Evolutionary conservation across 306 rosid genomes (phyloP).

Genomic region (Dryas drummondii): DNA sequence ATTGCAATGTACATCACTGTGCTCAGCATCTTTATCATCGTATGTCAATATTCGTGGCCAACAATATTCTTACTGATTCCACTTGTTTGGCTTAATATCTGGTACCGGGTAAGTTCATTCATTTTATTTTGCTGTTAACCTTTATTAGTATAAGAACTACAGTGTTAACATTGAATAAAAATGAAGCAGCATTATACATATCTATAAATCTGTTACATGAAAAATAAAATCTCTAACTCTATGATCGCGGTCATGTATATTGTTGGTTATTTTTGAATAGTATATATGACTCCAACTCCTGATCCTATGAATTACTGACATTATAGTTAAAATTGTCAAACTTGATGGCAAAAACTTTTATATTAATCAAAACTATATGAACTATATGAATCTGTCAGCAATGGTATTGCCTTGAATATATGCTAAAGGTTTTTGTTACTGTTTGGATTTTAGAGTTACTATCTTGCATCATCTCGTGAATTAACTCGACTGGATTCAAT

Average conservation of each 20-base stretch:
- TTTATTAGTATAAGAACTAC: not conserved
- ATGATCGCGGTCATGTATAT: too few species aligned
- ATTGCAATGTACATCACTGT: constrained; percentile 72
- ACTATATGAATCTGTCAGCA: not conserved
- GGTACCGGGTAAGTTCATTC: constrained; percentile 82
- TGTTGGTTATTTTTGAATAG: too few species aligned
- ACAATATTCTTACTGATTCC: constrained; percentile 81
- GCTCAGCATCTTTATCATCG: constrained; percentile 59
- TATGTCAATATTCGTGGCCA: constrained; percentile 95
- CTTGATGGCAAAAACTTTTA: not conserved
- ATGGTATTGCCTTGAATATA: not conserved
- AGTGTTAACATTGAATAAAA: too few species aligned
- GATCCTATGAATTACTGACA: too few species aligned
- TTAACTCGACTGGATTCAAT: constrained; percentile 84
- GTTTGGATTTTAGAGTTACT: constrained; percentile 58
- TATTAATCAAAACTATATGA: not conserved
- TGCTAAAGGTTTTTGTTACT: not conserved
- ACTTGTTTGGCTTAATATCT: constrained; percentile 77
- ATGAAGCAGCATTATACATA: not conserved
- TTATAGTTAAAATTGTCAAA: not conserved
- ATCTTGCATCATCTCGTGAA: constrained; percentile 83
- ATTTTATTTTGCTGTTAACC: not conserved
- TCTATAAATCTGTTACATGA: too few species aligned
- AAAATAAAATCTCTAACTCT: too few species aligned
- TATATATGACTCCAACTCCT: too few species aligned